Evolutionary conservation across 164 flowering plant genomes (phyloP), one percentile per base, ranked within the genome.

Genomic region (Protea cynaroides): DNA sequence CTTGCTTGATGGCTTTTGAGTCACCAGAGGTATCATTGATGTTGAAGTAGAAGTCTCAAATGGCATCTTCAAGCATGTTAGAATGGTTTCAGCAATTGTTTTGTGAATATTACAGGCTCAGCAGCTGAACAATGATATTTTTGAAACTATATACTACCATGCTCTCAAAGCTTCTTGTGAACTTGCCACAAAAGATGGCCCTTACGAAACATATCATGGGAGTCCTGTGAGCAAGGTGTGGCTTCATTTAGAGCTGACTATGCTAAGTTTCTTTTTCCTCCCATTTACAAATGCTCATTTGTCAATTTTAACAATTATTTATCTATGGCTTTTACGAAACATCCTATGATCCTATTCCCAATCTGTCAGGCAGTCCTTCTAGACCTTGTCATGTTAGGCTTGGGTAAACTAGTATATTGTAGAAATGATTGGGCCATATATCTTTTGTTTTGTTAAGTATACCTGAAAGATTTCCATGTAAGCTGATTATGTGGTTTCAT

Each of bases 1-100:
- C 36, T 72, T 86, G 63, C 87, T 88, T 67, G 92, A 83, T 89
- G 90, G 63, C 95, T 64, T 86, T 86, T 86, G 96, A 86, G 56
- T 85, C 96, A 3, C 79, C 76, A 6, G 87, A 86, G 95, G 90
- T 85, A 37, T 12, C 3, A 14, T 11, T 9, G 12, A n/a, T 58
- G 23, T 34, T 17, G 68, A 64, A 13, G 13, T 8, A 9, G 1
- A 12, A 4, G n/a, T n/a, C n/a, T n/a, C n/a, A 9, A 6, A 12
- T 58, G 21, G 23, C 14, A 10, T 58, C 8, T 34, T 36, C 23
- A n/a, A 34, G 18, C 18, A 34, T 12, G 23, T 58, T 37, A 9
- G 15, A 12, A 17, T 36, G 15, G 23, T 17, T 18, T 34, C 34
- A 0, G 44, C 38, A 22, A 25, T 4, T 18, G 17, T 46, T 46